Percentiles rank a stretch among this genome's conserved stretches.
These are phyloP conservation scores for Glarea lozoyensis DNA, from an alignment of 495 filamentous ascomycete genomes.

Conservation along the genomic window DNA sequence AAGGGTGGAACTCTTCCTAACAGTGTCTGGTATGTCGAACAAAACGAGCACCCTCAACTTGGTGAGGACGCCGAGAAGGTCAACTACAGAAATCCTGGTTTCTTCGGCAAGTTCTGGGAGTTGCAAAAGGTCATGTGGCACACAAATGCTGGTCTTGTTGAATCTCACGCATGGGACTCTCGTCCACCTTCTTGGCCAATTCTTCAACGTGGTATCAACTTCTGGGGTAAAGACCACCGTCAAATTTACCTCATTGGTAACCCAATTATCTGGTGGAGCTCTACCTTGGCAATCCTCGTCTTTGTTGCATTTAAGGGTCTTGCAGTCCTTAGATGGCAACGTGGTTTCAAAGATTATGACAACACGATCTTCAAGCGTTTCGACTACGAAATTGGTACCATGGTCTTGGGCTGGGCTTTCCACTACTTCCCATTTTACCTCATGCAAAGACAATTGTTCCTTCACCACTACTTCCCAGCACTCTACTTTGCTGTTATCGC, in stretches of 20 bases:
- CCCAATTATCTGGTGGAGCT: conserved; percentile 90
- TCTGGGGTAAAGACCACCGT: conserved; percentile 91
- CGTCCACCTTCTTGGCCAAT: conserved; percentile 90
- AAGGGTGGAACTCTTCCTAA: conserved; percentile 86
- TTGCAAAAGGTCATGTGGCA: conserved; percentile 99
- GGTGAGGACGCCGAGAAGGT: conserved; percentile 74
- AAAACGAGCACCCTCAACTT: conserved; percentile 73
- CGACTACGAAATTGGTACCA: conserved; percentile 90
- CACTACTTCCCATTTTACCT: conserved; percentile 97
- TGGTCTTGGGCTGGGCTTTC: conserved; percentile 85
- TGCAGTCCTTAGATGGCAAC: conserved; percentile 87
- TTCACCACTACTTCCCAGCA: conserved; percentile 93
- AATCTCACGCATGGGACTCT: conserved; percentile 97
- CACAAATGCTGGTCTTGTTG: conserved; percentile 91
- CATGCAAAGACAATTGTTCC: conserved; percentile 90
- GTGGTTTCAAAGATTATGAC: conserved; percentile 78
- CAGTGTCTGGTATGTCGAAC: conserved; percentile 93
- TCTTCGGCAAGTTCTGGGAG: conserved; percentile 98
- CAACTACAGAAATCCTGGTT: conserved; percentile 90
- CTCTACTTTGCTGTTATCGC: conserved; percentile 90
- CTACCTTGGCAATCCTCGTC: conserved; percentile 67
- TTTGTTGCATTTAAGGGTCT: conserved; percentile 81
- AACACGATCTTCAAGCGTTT: conserved; percentile 82
- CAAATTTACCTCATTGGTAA: conserved; percentile 97
- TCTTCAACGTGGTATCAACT: conserved; percentile 93